Evolutionary conservation across 1,139 yeast genomes (phyloP), one percentile per base, ranked within the genome.

Genomic region (Wickerhamomyces sp.): DNA sequence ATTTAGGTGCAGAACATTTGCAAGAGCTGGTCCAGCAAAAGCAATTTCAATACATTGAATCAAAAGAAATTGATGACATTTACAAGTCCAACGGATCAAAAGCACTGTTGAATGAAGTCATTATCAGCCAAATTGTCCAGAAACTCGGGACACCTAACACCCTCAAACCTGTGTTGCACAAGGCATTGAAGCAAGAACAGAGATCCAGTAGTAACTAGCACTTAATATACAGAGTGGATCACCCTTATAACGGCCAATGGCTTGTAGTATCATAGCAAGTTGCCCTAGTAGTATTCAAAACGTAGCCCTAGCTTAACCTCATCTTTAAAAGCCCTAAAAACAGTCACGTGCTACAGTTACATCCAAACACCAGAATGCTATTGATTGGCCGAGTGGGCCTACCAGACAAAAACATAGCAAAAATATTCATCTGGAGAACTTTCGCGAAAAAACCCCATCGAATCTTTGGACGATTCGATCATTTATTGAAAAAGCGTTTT

Each of bases 1-100:
- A 76, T 43, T 60, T 76, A 39, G 97, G 97, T 0, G 86, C 88
- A 8, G 68, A 72, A 48, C 95, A 87, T 55, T 63, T 54, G 13
- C 32, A 68, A 31, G 75, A 74, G 49, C 63, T 83, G 45, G 60
- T 77, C 30, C 65, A 55, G 1, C 38, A 49, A 31, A 37, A 46
- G 30, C 47, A 53, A 51, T 22, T 60, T 7, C 19, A 42, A 7
- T 49, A 44, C 32, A 32, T 46, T 40, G 48, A 51, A 33, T 35
- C 51, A 29, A 36, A 41, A 20, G 36, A 50, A 33, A 28, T 55
- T 29, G 44, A 51, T 40, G 49, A 53, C n/a, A 47, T 45, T 31
- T 43, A 54, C 6, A 48, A 47, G 4, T 51, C 42, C 14, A 40
- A 48, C 27, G 51, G 56, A 19, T 64, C 56, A 19, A 35, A 42